Conservation (phyloP, 208 protist species). For the Trypanosoma conorhini region DNA sequence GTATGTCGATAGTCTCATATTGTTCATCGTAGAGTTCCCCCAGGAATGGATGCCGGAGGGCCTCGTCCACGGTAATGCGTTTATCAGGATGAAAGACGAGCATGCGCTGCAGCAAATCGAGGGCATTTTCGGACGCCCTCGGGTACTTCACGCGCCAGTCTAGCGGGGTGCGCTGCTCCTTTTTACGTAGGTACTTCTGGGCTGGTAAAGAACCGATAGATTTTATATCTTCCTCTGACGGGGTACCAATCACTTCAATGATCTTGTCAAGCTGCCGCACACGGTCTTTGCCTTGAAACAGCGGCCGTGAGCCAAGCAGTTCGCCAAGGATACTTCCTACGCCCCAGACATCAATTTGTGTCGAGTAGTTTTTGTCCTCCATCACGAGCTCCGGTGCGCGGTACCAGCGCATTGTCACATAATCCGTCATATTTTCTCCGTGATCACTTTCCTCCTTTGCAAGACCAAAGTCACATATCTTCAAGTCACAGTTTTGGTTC, state of each 20-base stretch:
- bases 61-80: slow-evolving; percentile 90
- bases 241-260: slow-evolving; percentile 92
- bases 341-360: slow-evolving; percentile 92
- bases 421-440: slow-evolving; percentile 93
- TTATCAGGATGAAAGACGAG: slow-evolving; percentile 93
- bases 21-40: slow-evolving; percentile 81
- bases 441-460: slow-evolving; percentile 88
- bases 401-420: slow-evolving; percentile 96
- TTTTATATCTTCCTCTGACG: slow-evolving; percentile 81
- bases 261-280: slow-evolving; percentile 93
- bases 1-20: slow-evolving; percentile 56
- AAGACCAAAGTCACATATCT: slow-evolving; percentile 96
- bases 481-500: slow-evolving; percentile 97
- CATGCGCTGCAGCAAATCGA: slow-evolving; percentile 93
- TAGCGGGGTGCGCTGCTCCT: slow-evolving; percentile 37
- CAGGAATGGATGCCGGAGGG: slow-evolving; percentile 90
- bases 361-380: slow-evolving; percentile 90
- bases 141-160: slow-evolving; percentile 83
- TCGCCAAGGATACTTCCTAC: slow-evolving; percentile 91
- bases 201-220: slow-evolving; percentile 76
- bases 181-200: slow-evolving; percentile 89
- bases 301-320: slow-evolving; percentile 81
- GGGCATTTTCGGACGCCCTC: slow-evolving; percentile 64
- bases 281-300: slow-evolving; percentile 90
- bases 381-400: slow-evolving; percentile 94